Base-by-base conservation (phyloP, 2,329 filamentous ascomycete species). In the Plenodomus biglobosus region DNA sequence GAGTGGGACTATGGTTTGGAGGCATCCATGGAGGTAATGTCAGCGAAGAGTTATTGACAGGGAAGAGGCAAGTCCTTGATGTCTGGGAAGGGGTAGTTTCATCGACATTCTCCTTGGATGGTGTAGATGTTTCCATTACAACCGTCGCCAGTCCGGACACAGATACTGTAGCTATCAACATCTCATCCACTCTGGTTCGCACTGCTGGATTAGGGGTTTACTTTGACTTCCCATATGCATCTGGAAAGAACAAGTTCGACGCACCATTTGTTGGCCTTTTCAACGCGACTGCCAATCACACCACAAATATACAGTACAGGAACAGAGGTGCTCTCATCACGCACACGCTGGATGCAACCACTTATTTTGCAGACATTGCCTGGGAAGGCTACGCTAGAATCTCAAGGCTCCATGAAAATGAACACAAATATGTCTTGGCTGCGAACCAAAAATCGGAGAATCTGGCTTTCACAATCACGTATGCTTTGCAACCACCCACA, bases 231-330 rank as follows among this genome's bases (percentile, higher is more conserved):
- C 79, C 80, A 2, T 76, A 78, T 44, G 70, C 78, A 17, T 76
- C 72, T 15, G 70, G 71, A 10, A 62, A 64, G 20, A 77, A 78
- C 54, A 81, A 81, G 53, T 82, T 81, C 46, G 78, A 81, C 32
- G 78, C 77, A 1, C 79, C 80, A 1, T 82, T 77, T 50, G 78
- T 82, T 1, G 79, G 79, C 1, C 61, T 78, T 3, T 80, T 76
- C 65, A 78, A 80, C 57, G 74, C 73, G 4, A 76, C 77, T 0
- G 62, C 63, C 5, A 73, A 73, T 13, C 78, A 81, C 52, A 71
- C 59, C 2, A 80, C 78, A 0, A 61, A 48, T 0, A 53, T 79
- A 1, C 50, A 57, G 10, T 50, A 46, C 3, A 63, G 59, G 11
- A 44, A 55, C 0, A 59, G 59, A 18, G 61, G 61, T 15, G 76